Percentiles rank a stretch among this genome's conserved stretches.
Evolutionary conservation across 495 filamentous ascomycete genomes (phyloP).

Genomic region (Aspergillus steynii): DNA sequence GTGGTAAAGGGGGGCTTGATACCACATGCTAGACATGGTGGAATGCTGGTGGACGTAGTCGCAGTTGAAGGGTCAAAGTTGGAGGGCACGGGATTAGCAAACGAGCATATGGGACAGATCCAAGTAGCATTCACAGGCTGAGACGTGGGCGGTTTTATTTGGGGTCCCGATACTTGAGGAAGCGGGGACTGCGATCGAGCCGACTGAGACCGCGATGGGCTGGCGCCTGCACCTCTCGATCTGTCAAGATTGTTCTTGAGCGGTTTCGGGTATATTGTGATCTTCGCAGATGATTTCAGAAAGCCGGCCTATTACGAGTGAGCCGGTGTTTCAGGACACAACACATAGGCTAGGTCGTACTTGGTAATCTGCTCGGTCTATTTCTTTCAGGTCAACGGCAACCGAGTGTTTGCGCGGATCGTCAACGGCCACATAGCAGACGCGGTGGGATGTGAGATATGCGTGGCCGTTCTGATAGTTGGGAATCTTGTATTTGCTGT

Average conservation of each 20-base stretch:
- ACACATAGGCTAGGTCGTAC: conserved; percentile 43
- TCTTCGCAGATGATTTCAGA: conserved; percentile 90
- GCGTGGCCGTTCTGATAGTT: conserved; percentile 92
- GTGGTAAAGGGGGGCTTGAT: conserved; percentile 85
- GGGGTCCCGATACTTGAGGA: conserved; percentile 19
- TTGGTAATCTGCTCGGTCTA: conserved; percentile 89
- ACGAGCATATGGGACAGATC: conserved; percentile 96
- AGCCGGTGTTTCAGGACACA: conserved; percentile 10
- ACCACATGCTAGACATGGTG: conserved; percentile 89
- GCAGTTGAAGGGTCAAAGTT: conserved; percentile 86
- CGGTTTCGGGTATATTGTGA: conserved; percentile 80
- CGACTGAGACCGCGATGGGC: conserved; percentile 31
- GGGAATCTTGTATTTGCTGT: conserved; percentile 92
- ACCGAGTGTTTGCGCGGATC: conserved; percentile 85
- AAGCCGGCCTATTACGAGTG: conserved; percentile 72
- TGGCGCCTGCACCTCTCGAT: conserved; percentile 34
- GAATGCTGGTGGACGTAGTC: conserved; percentile 70
- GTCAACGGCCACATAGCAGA: conserved; percentile 90
- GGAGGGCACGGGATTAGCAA: conserved; percentile 91
- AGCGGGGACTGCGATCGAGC: conserved; percentile 27
- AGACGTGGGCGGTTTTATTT: conserved; percentile 25
- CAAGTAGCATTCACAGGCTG: conserved; percentile 70
- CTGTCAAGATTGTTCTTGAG: conserved; percentile 53
- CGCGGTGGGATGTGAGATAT: conserved; percentile 91
- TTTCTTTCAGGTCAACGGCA: conserved; percentile 83